Conservation (phyloP, 352 stramenopile genomes). For the Pythium vanterpoolii region DNA sequence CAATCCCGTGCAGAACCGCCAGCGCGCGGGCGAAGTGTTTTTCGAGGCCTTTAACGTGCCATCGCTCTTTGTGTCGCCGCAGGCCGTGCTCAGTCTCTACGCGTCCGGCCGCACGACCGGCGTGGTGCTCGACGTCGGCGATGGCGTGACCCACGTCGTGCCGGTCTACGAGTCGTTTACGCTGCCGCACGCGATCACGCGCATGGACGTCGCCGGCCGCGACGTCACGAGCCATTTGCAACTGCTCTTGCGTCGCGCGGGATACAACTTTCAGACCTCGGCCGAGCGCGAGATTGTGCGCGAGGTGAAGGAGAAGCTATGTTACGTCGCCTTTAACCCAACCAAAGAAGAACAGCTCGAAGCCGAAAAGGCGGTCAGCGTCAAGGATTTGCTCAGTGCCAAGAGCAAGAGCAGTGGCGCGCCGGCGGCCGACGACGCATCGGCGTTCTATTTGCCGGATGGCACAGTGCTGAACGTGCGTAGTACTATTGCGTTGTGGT, state of each 20-base stretch:
- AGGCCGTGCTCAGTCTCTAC: constrained; percentile 87
- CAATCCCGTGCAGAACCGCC: constrained; percentile 72
- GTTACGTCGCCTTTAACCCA: constrained; percentile 82
- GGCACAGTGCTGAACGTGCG: constrained; percentile 81
- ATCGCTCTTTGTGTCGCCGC: constrained; percentile 83
- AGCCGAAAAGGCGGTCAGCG: constrained; percentile 48
- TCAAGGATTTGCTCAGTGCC: constrained; percentile 24
- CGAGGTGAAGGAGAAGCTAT: constrained; percentile 89
- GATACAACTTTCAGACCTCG: constrained; percentile 88
- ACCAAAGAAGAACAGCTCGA: constrained; percentile 81
- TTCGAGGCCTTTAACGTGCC: constrained; percentile 87
- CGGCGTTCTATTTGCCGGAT: constrained; percentile 79
- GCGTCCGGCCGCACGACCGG: constrained; percentile 85
- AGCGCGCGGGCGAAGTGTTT: constrained; percentile 79
- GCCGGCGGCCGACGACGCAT: constrained; percentile 42
- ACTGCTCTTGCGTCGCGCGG: constrained; percentile 64
- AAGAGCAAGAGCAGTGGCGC: constrained; percentile 42
- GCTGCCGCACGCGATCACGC: constrained; percentile 75
- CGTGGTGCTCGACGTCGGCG: constrained; percentile 87
- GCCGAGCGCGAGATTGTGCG: constrained; percentile 86
- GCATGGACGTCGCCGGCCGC: constrained; percentile 78
- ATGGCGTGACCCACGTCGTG: constrained; percentile 84
- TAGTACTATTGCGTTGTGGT: neutral
- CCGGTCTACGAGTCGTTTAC: constrained; percentile 85
- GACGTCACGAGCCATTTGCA: constrained; percentile 83